Percentiles rank a stretch among this genome's conserved stretches.
These are phyloP conservation scores for Colletotrichum destructivum DNA, from an alignment of 2,329 filamentous ascomycete species.

Conservation along the genomic window DNA sequence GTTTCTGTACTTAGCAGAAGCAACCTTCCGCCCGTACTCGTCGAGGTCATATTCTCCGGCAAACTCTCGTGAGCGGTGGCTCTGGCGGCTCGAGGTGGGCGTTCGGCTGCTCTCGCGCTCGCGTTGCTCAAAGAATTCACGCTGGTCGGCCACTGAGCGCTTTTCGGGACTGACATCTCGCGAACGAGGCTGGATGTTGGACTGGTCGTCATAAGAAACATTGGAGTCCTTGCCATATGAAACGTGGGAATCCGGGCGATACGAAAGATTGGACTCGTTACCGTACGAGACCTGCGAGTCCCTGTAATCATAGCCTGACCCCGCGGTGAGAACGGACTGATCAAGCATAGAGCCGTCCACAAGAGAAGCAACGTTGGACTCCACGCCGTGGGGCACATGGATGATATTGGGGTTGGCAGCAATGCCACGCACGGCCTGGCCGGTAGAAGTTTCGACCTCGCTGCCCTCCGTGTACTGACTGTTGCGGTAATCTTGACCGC, in stretches of 20 bases:
- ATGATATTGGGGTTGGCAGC: constrained; percentile 84
- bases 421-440: constrained; percentile 79
- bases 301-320: constrained; percentile 56
- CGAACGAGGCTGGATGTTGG: constrained; percentile 49
- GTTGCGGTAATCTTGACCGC: constrained; percentile 70
- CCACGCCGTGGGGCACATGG: constrained; percentile 79
- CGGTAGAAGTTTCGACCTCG: constrained; percentile 73
- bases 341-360: constrained; percentile 80
- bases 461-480: constrained; percentile 67
- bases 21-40: constrained; percentile 70
- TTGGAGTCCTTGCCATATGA: constrained; percentile 55
- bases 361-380: constrained; percentile 92
- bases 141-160: constrained; percentile 57
- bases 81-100: constrained; percentile 53
- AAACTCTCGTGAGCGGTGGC: constrained; percentile 61
- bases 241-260: constrained; percentile 46
- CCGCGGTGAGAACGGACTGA: constrained; percentile 77
- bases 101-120: constrained; percentile 58
- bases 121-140: constrained; percentile 57
- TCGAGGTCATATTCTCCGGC: constrained; percentile 70
- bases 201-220: constrained; percentile 51
- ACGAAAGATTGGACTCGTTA: constrained; percentile 59
- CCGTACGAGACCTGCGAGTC: constrained; percentile 47
- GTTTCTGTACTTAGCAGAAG: constrained; percentile 60
- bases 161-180: constrained; percentile 60